Evolutionary conservation across 2,329 filamentous ascomycete species (phyloP), one percentile per base, ranked within the genome.

Genomic region (Fusarium phyllophilum): DNA sequence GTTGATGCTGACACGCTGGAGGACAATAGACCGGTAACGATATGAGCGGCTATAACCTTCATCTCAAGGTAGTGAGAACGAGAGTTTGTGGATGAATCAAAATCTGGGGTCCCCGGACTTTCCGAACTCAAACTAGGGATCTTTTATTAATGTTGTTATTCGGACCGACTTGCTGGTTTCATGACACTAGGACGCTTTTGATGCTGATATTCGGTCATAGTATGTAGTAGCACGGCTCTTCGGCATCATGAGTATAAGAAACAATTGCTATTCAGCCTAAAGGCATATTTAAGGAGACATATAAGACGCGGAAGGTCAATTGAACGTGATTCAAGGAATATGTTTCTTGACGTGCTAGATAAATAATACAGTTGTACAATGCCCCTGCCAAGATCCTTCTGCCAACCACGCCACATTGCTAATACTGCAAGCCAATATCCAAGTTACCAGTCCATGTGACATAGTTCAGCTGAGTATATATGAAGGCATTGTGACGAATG

Each of bases 251-350:
- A 26, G 20, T 6, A 15, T 38, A 5, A 52, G 9, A n/a, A 38
- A 6, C 5, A 41, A n/a, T 11, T 29, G 0, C 14, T 18, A 18
- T 41, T 41, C 24, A 55, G 51, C 51, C 34, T 41, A n/a, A 55
- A 51, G 6, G 7, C 13, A 33, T 0, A 34, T 4, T 8, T 2
- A 11, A 22, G 24, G 2, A 20, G 15, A 11, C 10, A 12, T 4
- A 17, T 12, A 12, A 12, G 49, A 12, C 3, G 8, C 9, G 5
- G 4, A 26, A 2, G 18, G 5, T 8, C 12, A 12, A 51, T 33
- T 22, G 12, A 3, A 12, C 1, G 4, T 29, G 4, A 7, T 41
- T n/a, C 0, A 4, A 14, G 2, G 20, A 7, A 18, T n/a, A 10
- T n/a, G 20, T n/a, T 54, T 17, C 13, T 38, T 39, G 20, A 18